A percentile compares a stretch with the other conserved stretches of the same genome.
These are phyloP conservation scores for Ceratobasidium sp. DNA, from an alignment of 1,284 basidiomycete genomes.

Conservation along the genomic window DNA sequence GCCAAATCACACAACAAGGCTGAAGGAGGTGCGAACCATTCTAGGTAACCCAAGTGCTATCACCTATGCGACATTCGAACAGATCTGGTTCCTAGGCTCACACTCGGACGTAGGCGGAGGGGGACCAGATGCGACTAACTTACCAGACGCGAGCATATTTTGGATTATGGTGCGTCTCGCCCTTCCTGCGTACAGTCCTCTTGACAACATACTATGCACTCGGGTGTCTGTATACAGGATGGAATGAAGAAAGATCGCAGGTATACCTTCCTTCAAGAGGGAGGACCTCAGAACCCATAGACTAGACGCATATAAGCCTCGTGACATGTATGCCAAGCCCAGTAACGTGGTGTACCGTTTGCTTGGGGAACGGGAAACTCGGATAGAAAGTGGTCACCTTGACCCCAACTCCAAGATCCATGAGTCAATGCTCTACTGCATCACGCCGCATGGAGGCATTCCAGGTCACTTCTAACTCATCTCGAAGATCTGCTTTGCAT, in stretches of 20 bases:
- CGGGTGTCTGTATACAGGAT: no score
- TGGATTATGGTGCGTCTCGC: slow-evolving; percentile 44
- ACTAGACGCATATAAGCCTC: slow-evolving; percentile 4
- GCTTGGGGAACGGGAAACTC: slow-evolving; percentile 32
- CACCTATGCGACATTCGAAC: background rate
- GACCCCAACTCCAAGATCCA: background rate
- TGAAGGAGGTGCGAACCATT: slow-evolving; percentile 40
- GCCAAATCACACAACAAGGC: background rate
- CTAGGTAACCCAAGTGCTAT: background rate
- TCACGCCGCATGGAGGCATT: background rate
- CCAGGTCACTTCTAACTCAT: background rate
- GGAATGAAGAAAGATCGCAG: slow-evolving; percentile 14
- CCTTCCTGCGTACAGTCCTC: no score
- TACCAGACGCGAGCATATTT: slow-evolving; percentile 37
- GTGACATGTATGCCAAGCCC: no score
- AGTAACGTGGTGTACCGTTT: no score
- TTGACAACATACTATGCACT: background rate
- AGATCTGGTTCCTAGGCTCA: slow-evolving; percentile 41
- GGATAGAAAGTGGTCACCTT: slow-evolving; percentile 3
- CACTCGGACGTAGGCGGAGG: slow-evolving; percentile 47
- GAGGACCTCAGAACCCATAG: background rate
- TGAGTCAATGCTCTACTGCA: slow-evolving; percentile 21
- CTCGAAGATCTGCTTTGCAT: slow-evolving; percentile 9
- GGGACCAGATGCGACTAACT: slow-evolving; percentile 12
- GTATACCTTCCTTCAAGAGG: background rate